A percentile compares a stretch with the other conserved stretches of the same genome.
These are phyloP conservation scores for Trichomonas vaginalis DNA, from an alignment of 208 protist genomes.

Conservation along the genomic window DNA sequence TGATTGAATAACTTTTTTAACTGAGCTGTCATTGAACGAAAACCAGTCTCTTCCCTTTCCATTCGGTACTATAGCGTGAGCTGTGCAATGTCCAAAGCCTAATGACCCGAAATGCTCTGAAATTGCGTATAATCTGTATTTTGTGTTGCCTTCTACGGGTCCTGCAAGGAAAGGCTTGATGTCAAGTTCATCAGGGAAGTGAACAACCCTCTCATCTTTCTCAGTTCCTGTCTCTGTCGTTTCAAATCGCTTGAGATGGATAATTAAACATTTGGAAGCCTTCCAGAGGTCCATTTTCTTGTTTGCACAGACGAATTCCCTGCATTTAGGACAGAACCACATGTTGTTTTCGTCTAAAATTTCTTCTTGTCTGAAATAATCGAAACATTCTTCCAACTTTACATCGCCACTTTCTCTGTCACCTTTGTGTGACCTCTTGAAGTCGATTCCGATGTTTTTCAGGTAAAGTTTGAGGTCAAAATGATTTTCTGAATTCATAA, in stretches of 20 bases:
- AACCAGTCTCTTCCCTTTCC: background rate
- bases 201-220: background rate
- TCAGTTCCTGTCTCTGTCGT: background rate
- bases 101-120: background rate
- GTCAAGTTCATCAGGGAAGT: background rate
- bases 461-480: background rate
- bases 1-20: background rate
- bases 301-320: background rate
- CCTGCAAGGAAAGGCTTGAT: background rate
- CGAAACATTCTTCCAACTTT: background rate
- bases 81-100: background rate
- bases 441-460: background rate
- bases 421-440: background rate
- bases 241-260: background rate
- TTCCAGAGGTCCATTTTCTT: background rate
- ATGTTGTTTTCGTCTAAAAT: background rate
- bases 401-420: background rate
- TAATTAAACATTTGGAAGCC: background rate
- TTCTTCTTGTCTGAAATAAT: background rate
- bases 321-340: constrained; percentile 5
- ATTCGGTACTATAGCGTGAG: background rate
- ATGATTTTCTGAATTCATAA: background rate
- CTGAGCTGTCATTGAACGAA: background rate
- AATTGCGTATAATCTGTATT: background rate
- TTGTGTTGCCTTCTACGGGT: background rate